Conservation (phyloP, 495 filamentous ascomycete species). For the Beverwykella pulmonaria region DNA sequence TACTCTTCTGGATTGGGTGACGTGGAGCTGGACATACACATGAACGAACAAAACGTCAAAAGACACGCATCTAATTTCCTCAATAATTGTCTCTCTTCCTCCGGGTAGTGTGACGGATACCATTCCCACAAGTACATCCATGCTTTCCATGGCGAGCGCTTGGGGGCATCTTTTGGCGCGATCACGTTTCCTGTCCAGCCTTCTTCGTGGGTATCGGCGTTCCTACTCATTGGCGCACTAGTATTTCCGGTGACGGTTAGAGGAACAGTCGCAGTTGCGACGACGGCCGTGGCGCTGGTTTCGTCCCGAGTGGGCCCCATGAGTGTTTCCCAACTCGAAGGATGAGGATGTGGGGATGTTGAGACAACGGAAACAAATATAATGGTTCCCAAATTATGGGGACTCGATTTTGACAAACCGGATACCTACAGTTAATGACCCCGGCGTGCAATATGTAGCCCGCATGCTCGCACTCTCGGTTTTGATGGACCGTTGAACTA, state of each 20-base stretch:
- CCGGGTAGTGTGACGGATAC: slow-evolving; percentile 28
- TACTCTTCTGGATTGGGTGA: neutral
- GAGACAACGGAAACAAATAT: neutral
- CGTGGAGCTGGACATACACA: slow-evolving; percentile 38
- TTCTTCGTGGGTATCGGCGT: neutral
- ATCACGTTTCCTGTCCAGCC: slow-evolving; percentile 7
- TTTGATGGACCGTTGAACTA: neutral
- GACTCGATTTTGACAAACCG: neutral
- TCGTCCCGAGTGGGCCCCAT: neutral
- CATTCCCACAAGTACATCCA: slow-evolving; percentile 31
- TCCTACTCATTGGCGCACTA: neutral
- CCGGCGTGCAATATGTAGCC: slow-evolving; percentile 1
- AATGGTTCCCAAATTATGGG: neutral
- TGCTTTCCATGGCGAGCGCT: slow-evolving; percentile 26
- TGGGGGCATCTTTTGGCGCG: slow-evolving; percentile 21
- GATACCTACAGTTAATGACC: neutral
- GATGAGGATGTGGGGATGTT: too few species aligned
- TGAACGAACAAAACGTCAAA: slow-evolving; percentile 47
- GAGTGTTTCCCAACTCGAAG: neutral
- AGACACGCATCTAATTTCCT: slow-evolving; percentile 46
- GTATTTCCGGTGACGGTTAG: too few species aligned
- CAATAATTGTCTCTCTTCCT: slow-evolving; percentile 34
- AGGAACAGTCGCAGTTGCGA: too few species aligned
- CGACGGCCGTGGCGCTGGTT: neutral
- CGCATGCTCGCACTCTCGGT: neutral